A percentile compares a stretch with the other conserved stretches of the same genome.
These are phyloP conservation scores for Pichia sp. DNA, from an alignment of 1,139 yeast genomes.

Conservation along the genomic window DNA sequence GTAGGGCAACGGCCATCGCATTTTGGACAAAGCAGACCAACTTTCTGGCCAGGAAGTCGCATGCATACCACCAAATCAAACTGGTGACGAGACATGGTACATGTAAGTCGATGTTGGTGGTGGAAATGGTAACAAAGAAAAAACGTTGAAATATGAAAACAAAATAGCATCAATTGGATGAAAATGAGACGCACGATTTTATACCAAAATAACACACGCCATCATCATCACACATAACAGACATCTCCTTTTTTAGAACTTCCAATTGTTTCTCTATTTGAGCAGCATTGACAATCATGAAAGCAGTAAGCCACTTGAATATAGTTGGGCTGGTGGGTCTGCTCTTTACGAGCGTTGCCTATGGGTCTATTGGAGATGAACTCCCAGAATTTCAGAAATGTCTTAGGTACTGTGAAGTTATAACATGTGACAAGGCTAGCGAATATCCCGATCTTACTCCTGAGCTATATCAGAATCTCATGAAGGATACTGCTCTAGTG, in stretches of 20 bases:
- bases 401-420: slow-evolving; percentile 47
- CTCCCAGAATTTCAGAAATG: slow-evolving; percentile 66
- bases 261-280: too few relatives aligned
- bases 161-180: too few relatives aligned
- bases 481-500: slow-evolving; percentile 19
- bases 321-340: too few relatives aligned
- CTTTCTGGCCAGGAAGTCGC: slow-evolving; percentile 72
- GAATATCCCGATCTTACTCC: slow-evolving; percentile 19
- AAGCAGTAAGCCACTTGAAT: too few relatives aligned
- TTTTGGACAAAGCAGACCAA: slow-evolving; percentile 69
- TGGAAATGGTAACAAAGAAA: too few relatives aligned
- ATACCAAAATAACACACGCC: too few relatives aligned
- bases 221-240: too few relatives aligned
- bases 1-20: slow-evolving; percentile 93
- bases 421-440: slow-evolving; percentile 29
- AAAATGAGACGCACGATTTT: too few relatives aligned
- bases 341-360: too few relatives aligned
- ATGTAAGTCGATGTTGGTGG: neutral
- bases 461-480: slow-evolving; percentile 14
- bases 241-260: too few relatives aligned
- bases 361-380: slow-evolving; percentile 82
- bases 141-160: too few relatives aligned
- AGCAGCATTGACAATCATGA: too few relatives aligned
- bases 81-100: slow-evolving; percentile 79
- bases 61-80: slow-evolving; percentile 79